Conservation (phyloP, 2,329 filamentous ascomycete genomes). For the Zymoseptoria pseudotritici region DNA sequence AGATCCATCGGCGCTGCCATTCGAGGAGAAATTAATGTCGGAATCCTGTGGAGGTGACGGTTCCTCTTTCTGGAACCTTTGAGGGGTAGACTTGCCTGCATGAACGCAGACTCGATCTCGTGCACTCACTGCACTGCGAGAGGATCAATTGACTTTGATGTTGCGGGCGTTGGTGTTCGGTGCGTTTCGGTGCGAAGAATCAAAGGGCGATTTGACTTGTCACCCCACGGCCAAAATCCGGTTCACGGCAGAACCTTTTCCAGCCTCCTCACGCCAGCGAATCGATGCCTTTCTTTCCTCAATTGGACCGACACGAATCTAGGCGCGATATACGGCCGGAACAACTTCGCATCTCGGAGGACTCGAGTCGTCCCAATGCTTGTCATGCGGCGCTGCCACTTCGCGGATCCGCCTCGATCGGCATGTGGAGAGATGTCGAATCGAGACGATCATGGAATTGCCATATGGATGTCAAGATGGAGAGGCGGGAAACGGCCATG, state of each 20-base stretch:
- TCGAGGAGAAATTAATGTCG: neutral
- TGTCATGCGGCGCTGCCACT: neutral
- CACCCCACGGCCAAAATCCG: neutral
- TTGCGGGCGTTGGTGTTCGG: neutral
- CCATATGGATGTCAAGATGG: no score
- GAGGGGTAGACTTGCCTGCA: neutral
- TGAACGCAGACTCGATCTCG: neutral
- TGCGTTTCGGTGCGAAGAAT: neutral
- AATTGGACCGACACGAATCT: no score
- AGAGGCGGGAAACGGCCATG: neutral
- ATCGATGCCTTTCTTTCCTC: neutral
- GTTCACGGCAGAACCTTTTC: neutral
- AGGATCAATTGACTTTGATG: neutral
- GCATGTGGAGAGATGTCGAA: neutral
- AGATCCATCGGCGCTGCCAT: neutral
- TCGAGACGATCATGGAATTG: neutral
- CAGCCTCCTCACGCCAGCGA: neutral
- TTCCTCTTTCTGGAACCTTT: neutral
- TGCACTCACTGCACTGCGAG: neutral
- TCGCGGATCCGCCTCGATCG: neutral
- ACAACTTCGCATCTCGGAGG: no score
- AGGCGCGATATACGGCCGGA: no score
- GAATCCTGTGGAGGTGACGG: neutral
- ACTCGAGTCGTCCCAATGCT: neutral
- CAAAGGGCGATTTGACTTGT: neutral